Conservation (phyloP, 2,329 filamentous ascomycete genomes). For the Penicillium sp. region DNA sequence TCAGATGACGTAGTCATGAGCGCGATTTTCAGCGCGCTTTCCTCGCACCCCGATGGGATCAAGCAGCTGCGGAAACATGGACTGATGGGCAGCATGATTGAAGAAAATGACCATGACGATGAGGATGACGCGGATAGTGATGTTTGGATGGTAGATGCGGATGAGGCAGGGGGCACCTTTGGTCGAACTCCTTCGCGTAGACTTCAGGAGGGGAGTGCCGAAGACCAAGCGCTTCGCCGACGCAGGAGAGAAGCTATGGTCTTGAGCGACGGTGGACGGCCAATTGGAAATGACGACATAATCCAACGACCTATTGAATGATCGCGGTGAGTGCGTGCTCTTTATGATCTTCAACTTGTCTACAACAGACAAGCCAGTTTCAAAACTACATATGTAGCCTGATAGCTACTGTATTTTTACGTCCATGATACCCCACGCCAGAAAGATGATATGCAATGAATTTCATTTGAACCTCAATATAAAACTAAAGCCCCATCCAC, state of each 20-base stretch:
- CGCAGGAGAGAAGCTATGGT: conserved; percentile 86
- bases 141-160: conserved; percentile 52
- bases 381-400: neutral
- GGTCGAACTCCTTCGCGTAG: conserved; percentile 32
- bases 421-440: conserved; percentile 33
- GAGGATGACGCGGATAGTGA: conserved; percentile 51
- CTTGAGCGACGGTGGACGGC: conserved; percentile 77
- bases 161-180: conserved; percentile 49
- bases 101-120: conserved; percentile 49
- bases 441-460: conserved; percentile 14
- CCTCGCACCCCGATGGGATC: conserved; percentile 37
- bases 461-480: conserved; percentile 2
- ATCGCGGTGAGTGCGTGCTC: neutral
- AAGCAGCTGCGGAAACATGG: conserved; percentile 45
- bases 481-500: conserved; percentile 63
- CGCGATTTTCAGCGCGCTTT: conserved; percentile 41
- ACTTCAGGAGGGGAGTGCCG: conserved; percentile 33
- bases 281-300: conserved; percentile 72
- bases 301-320: conserved; percentile 57
- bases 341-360: neutral
- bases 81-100: conserved; percentile 43
- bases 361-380: neutral
- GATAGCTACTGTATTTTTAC: conserved; percentile 14
- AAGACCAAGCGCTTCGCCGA: conserved; percentile 69
- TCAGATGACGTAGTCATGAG: conserved; percentile 46